Conservation (phyloP, 2,329 filamentous ascomycete species). For the Xylariaceae sp. region DNA sequence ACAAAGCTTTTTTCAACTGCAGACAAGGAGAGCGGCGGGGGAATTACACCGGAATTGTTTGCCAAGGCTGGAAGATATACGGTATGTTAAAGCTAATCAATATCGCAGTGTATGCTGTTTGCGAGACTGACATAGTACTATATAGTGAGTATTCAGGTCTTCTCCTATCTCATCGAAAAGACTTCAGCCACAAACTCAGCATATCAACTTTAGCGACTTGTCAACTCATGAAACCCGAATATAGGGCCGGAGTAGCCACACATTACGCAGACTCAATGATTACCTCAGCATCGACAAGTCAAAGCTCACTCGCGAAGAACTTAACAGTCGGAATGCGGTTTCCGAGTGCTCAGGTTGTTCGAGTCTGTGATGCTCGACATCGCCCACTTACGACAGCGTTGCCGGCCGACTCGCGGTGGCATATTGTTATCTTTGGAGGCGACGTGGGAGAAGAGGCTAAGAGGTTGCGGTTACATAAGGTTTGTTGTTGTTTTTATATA, state of each 20-base stretch:
- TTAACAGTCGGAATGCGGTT: constrained; percentile 53
- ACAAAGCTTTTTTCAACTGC: constrained; percentile 49
- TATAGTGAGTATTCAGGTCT: too few species aligned
- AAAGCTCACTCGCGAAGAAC: constrained; percentile 35
- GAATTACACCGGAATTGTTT: constrained; percentile 45
- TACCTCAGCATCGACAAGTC: constrained; percentile 27
- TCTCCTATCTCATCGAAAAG: too few species aligned
- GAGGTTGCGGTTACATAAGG: constrained; percentile 26
- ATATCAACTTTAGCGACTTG: too few species aligned
- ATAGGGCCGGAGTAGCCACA: constrained; percentile 50
- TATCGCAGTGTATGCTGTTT: too few species aligned
- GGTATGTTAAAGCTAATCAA: too few species aligned
- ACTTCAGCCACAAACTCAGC: too few species aligned
- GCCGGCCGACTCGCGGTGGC: constrained; percentile 40
- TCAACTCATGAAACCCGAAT: too few species aligned
- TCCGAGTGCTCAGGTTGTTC: constrained; percentile 54
- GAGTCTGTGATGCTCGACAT: constrained; percentile 56
- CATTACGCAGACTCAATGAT: constrained; percentile 53
- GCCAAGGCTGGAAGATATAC: constrained; percentile 51
- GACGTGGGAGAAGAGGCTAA: constrained; percentile 37
- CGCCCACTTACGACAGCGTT: constrained; percentile 51
- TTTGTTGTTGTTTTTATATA: constrained; percentile 13
- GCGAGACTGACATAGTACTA: too few species aligned
- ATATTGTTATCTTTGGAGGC: constrained; percentile 53
- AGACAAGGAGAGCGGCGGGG: constrained; percentile 26